Base-by-base conservation (phyloP, 2,329 filamentous ascomycete genomes). In the Fonsecaea nubica region DNA sequence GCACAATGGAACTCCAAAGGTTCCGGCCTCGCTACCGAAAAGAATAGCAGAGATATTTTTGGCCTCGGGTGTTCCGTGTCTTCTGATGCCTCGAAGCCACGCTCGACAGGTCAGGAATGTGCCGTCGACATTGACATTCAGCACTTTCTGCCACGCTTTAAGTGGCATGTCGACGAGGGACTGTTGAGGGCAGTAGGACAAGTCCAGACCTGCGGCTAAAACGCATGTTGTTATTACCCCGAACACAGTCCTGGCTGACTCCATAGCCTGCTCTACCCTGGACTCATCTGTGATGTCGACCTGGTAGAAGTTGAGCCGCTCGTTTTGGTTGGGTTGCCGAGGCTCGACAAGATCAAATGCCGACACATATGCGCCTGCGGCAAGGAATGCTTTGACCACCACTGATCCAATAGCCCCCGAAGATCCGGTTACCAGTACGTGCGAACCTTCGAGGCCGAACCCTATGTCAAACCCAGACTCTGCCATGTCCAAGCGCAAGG, bases 21-120 rank as follows among this genome's bases (percentile, higher is more conserved):
- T 73, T 1, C 81, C 81, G 56, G 78, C 78, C 71, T 83, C 81
- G 60, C 77, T 80, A 10, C 81, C 81, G 60, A 84, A 78, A 38
- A 84, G 77, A 25, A 83, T 75, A 45, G 82, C 72, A 33, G 76
- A 75, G 12, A 80, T 76, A 70, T 83, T 82, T 33, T 66, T 72
- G 48, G 75, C 63, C 2, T 67, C 52, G 18, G 45, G 1, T 12
- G 59, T 72, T 52, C 63, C 65, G 13, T 71, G 50, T 15, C 69
- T 61, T 56, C 65, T 71, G 40, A 83, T 72, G 3, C 77, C 77
- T 21, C 77, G 71, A 5, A 82, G 69, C 81, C 81, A 83, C 30
- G 76, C 75, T 61, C 78, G 75, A 18, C 78, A 79, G 1, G 80
- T 81, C 38, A 82, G 66, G 60, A 81, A 80, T 3, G 80, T 81